Evolutionary conservation across 768 basidiomycete species (phyloP), one percentile per base, ranked within the genome.

Genomic region (Baorangia bicolor): DNA sequence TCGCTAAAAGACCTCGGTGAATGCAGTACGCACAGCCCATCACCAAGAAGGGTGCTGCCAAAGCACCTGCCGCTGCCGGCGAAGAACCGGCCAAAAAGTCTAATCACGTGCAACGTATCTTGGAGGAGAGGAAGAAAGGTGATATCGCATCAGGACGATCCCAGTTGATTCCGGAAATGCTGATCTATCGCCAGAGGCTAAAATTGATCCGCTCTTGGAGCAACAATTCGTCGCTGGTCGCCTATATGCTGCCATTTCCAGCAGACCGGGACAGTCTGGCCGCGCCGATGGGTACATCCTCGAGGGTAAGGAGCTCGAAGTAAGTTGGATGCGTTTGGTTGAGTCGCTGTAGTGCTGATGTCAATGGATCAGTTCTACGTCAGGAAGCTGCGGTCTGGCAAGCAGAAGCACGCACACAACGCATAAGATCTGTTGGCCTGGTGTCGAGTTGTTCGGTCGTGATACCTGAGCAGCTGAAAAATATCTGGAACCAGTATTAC

Each of bases 221-320:
- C 68, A 81, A 42, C 95, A 96, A 70, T 97, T 98, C 69, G 81
- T 85, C 66, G 92, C 94, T 71, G 94, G 97, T 74, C 94, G 97
- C 75, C 83, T 99, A 60, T 95, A 98, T 72, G 97, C 97, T 61
- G 69, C 80, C 65, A 89, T 99, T 74, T 86, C 94, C 56, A 95
- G 92, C 74, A 87, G 97, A 74, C 97, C 97, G 53, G 97, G 97
- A 38, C 97, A 99, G 75, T 90, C 86, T 53, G 97, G 97, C 28
- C 94, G 97, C 63, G 87, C 90, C 54, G 97, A 99, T 74, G 97
- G 97, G 49, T 98, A 98, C 77, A 80, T 99, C 60, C 85, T 99
- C 51, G 97, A 99, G 81, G 97, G 97, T 70, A 94, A 92, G 78
- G 97, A 99, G 75, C 87, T 98, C 53, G 95, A 98, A 84, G 94